phyloP scores from a whole-genome alignment of 495 filamentous ascomycete species.

The Aspergillus incahuasiensis region DNA sequence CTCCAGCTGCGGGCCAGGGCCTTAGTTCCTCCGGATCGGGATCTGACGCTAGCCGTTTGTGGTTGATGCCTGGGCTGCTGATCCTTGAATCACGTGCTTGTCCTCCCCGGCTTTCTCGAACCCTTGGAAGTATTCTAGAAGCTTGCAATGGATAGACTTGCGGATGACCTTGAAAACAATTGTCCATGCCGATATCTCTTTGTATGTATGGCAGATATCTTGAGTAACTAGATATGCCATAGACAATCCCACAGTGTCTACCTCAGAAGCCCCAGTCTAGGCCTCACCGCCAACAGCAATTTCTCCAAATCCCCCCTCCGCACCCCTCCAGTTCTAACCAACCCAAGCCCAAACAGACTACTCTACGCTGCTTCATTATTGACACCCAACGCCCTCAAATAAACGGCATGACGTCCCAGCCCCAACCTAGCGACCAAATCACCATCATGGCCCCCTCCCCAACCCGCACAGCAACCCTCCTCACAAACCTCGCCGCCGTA shows the following conservation, averaged over 20 bases:
- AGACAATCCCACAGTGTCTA: neutral
- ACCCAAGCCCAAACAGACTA: neutral
- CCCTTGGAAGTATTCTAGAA: neutral
- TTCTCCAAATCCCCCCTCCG: conserved; percentile 4
- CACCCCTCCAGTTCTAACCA: neutral
- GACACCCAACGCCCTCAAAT: too few relatives aligned
- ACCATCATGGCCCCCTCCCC: conserved; percentile 38
- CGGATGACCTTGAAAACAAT: too few relatives aligned
- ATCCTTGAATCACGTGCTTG: neutral
- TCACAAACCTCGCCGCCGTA: conserved; percentile 37
- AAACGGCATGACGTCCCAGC: conserved; percentile 17
- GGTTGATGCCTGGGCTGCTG: too few relatives aligned
- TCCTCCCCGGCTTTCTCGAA: too few relatives aligned
- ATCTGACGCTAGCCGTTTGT: neutral
- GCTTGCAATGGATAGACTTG: too few relatives aligned
- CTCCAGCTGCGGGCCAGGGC: too few relatives aligned
- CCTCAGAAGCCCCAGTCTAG: neutral
- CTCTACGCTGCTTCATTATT: neutral
- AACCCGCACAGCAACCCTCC: conserved; percentile 33
- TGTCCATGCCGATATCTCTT: neutral
- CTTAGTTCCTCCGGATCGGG: neutral
- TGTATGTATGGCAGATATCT: neutral
- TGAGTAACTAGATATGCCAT: neutral
- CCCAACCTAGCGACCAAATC: conserved; percentile 1
- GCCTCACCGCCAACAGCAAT: conserved; percentile 2